Conservation (phyloP, 2,329 filamentous ascomycete genomes). For the Cercospora beticola region DNA sequence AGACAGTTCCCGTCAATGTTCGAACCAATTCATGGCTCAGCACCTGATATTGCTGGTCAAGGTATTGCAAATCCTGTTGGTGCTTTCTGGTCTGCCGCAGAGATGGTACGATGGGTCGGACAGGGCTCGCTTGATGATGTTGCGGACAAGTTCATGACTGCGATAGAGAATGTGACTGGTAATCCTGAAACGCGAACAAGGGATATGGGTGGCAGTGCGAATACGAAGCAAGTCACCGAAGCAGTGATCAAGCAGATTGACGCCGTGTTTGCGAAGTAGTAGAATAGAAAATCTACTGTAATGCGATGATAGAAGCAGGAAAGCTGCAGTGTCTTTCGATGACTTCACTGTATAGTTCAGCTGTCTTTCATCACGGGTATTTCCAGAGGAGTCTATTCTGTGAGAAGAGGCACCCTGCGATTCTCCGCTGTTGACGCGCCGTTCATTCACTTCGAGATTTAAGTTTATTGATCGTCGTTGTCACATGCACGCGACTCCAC, state of each 20-base stretch:
- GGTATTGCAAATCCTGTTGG: slow-evolving; percentile 64
- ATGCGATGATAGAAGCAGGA: neutral
- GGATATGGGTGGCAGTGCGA: slow-evolving; percentile 59
- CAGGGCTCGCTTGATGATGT: slow-evolving; percentile 51
- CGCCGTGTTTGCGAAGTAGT: slow-evolving; percentile 39
- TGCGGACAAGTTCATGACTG: slow-evolving; percentile 57
- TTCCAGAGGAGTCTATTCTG: neutral
- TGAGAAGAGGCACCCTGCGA: neutral
- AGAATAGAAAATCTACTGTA: neutral
- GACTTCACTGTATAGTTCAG: neutral
- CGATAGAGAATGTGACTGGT: slow-evolving; percentile 61
- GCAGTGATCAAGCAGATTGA: slow-evolving; percentile 57
- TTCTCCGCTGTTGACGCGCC: neutral
- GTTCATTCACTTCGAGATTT: neutral
- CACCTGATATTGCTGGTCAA: slow-evolving; percentile 60
- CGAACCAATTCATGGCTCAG: slow-evolving; percentile 55
- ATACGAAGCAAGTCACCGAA: slow-evolving; percentile 59
- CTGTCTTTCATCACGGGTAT: neutral
- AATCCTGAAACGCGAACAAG: slow-evolving; percentile 53
- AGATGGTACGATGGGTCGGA: slow-evolving; percentile 67
- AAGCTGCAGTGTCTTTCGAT: neutral
- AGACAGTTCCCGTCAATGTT: slow-evolving; percentile 61
- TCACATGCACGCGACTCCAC: neutral
- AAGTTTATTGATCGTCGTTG: neutral
- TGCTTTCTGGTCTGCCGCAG: slow-evolving; percentile 68